These are phyloP conservation scores for Collybia sp. DNA, from an alignment of 768 basidiomycete genomes.

Conservation along the genomic window DNA sequence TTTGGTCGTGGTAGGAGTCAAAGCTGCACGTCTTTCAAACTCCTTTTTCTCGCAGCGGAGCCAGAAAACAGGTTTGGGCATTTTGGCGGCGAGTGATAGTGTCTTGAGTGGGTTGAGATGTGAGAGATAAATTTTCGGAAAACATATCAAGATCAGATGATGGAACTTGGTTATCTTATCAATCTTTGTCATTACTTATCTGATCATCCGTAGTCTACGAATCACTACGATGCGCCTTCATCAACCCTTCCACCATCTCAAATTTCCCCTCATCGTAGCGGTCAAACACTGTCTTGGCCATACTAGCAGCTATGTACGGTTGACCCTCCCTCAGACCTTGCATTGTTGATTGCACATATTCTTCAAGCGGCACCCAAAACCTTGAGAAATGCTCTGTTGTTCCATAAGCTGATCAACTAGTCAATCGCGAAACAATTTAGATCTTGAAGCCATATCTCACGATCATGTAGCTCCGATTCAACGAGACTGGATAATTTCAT, in stretches of 20 bases:
- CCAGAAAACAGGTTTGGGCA: constrained; percentile 70
- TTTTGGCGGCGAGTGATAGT: constrained; percentile 17
- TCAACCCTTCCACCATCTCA: no score
- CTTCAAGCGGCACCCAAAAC: constrained; percentile 49
- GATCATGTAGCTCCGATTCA: constrained; percentile 59
- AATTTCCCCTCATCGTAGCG: no score
- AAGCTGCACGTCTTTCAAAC: constrained; percentile 88
- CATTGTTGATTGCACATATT: constrained; percentile 33
- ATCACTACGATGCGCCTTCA: no score
- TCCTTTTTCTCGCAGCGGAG: constrained; percentile 96
- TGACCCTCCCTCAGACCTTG: constrained; percentile 20
- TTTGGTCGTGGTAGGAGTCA: constrained; percentile 90
- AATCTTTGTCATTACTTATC: neutral
- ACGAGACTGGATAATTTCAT: constrained; percentile 35
- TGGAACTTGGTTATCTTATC: neutral
- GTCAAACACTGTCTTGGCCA: no score
- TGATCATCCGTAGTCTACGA: no score
- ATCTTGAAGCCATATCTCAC: constrained; percentile 23
- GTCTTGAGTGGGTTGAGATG: neutral
- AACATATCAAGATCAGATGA: no score
- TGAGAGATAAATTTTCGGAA: no score
- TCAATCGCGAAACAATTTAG: neutral
- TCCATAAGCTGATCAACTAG: constrained; percentile 38
- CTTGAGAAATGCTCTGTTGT: constrained; percentile 42
- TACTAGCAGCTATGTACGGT: no score